Evolutionary conservation across 352 stramenopile species (phyloP).

Genomic region (Phytophthora macrochlamydospora): DNA sequence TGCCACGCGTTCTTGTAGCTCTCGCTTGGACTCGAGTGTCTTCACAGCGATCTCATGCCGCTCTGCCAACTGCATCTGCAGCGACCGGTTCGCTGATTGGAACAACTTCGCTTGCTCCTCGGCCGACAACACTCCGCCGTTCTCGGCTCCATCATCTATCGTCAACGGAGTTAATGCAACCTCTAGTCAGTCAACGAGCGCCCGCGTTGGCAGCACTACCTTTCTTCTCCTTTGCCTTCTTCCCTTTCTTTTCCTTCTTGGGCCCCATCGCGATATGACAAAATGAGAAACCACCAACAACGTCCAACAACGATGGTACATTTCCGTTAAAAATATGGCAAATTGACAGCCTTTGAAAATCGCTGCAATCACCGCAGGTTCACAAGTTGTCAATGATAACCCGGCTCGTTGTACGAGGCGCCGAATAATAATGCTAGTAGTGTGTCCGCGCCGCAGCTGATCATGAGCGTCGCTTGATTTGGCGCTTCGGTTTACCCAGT

Average conservation of each 20-base stretch:
- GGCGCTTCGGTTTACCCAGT: constrained; percentile 94
- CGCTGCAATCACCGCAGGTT: not conserved
- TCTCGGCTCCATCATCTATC: constrained; percentile 74
- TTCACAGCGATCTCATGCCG: constrained; percentile 85
- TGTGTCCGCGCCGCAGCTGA: too few relatives aligned
- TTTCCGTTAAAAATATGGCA: constrained; percentile 39
- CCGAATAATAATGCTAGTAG: constrained; percentile 20
- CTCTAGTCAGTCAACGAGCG: not conserved
- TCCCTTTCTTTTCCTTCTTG: constrained; percentile 81
- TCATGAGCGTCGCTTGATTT: constrained; percentile 69
- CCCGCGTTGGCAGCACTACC: constrained; percentile 24
- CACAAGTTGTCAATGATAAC: not conserved
- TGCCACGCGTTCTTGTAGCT: constrained; percentile 80
- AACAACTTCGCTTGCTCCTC: constrained; percentile 89
- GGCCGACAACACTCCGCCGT: constrained; percentile 70
- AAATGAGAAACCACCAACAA: constrained; percentile 15
- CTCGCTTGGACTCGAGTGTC: constrained; percentile 88
- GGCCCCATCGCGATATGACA: constrained; percentile 43
- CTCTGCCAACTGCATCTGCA: constrained; percentile 91
- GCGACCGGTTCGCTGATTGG: constrained; percentile 79
- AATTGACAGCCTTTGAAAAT: not conserved
- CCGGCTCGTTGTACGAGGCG: not conserved
- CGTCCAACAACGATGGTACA: constrained; percentile 1
- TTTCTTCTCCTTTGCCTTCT: constrained; percentile 82
- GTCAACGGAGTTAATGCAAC: not conserved